Percentiles rank a stretch among this genome's conserved stretches.
Evolutionary conservation across 148 eudicot species (phyloP).

Genomic region (Nepenthes gracilis): DNA sequence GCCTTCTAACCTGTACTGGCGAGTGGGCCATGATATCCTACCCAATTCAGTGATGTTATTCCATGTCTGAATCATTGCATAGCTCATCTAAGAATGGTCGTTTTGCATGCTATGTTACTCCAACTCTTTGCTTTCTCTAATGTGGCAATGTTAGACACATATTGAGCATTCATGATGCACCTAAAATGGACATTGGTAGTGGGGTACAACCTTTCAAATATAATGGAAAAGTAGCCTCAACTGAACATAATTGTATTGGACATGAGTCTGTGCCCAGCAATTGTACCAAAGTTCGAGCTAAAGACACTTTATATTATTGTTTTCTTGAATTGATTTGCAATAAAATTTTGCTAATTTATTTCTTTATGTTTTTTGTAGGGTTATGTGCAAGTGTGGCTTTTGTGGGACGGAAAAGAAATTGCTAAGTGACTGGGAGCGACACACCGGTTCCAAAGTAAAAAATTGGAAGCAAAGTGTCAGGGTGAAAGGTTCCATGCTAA

Average conservation of each 20-base stretch:
- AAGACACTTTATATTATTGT: no score
- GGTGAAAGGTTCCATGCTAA: constrained; percentile 58
- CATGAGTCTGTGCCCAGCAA: no score
- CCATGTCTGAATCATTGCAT: neutral
- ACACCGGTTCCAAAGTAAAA: constrained; percentile 64
- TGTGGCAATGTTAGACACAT: no score
- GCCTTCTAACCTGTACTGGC: no score
- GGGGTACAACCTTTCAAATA: no score
- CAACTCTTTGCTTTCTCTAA: neutral
- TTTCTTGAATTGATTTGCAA: neutral
- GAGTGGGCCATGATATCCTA: no score
- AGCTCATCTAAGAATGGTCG: no score
- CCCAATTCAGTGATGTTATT: neutral
- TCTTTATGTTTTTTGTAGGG: constrained; percentile 22
- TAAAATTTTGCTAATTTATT: neutral
- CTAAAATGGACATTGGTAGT: no score
- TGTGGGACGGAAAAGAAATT: constrained; percentile 60
- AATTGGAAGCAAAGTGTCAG: constrained; percentile 67
- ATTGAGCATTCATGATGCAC: no score
- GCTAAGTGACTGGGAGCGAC: constrained; percentile 81
- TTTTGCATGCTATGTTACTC: neutral
- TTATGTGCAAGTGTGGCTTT: constrained; percentile 65
- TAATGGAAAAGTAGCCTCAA: no score
- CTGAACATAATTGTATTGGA: no score
- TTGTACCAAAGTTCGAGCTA: no score